Base-by-base conservation (phyloP, 345 rosid species). In the Populus davidiana region DNA sequence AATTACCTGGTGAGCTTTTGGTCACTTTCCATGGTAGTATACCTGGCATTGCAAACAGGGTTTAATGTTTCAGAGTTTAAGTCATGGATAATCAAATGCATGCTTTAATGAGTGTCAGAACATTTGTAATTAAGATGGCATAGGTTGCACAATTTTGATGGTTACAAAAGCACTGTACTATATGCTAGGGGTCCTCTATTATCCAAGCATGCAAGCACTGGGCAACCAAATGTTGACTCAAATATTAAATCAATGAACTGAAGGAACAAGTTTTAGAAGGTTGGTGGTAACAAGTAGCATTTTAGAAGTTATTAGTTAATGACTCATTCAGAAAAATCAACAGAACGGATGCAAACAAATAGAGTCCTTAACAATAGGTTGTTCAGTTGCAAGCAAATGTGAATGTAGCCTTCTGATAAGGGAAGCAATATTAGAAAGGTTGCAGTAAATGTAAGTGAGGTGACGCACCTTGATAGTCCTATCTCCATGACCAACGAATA, bases 401-500 rank as follows among this genome's bases (percentile, higher is more conserved):
- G 4, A 36, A 54, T 2, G 25, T 8, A 10, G 25, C 49, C 31
- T 43, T 69, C 35, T 63, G 39, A 65, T 1, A 74, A 54, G 16
- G 23, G 4, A 61, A 2, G 18, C 41, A 23, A 52, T 14, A 47
- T 14, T 35, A 17, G 17, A 68, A 67, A 12, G 50, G 23, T 2
- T n/a, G 12, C 3, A 36, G 27, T 47, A 47, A 12, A 47, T 47
- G 18, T 16, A 38, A 16, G 5, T 52, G 36, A 59, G 18, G 67
- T 25, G 54, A 62, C 79, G 54, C 78, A 93, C 98, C 98, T 87
- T 93, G 61, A 93, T 36, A 33, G 79, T 83, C 77, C 82, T 86
- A 84, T 93, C 91, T 65, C 88, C 94, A 81, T 75, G 86, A 79
- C 96, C 99, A 3, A 84, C 93, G 83, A 89, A 91, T 80, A 95